A percentile compares a stretch with the other conserved stretches of the same genome.
These are phyloP conservation scores for Hordeum marinum DNA, from an alignment of 176 grass and related monocot species.

Conservation along the genomic window DNA sequence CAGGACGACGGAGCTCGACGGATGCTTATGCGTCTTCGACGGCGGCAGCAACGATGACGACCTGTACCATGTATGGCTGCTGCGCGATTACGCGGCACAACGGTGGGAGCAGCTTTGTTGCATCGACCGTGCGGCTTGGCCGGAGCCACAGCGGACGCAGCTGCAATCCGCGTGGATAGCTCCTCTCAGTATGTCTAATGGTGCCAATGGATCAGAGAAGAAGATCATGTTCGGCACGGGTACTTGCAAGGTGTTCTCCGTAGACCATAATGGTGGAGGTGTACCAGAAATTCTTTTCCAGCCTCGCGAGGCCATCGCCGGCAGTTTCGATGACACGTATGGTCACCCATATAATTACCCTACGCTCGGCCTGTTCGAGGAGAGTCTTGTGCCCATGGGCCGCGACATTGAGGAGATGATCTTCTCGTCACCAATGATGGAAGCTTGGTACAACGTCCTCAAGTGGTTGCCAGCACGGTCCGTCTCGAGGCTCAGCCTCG, in stretches of 20 bases:
- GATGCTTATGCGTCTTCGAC: not conserved
- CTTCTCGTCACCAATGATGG: not conserved
- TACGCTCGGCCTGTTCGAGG: not conserved
- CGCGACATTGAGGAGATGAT: not conserved
- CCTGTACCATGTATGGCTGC: not conserved
- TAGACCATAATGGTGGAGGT: not conserved
- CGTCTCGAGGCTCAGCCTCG: not conserved
- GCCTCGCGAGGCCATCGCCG: not conserved
- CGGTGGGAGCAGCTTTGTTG: slow-evolving; percentile 5
- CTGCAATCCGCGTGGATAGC: not conserved
- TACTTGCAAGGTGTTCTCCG: not conserved
- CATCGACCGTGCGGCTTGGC: not conserved
- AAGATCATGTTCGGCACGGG: not conserved
- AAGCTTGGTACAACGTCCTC: not conserved
- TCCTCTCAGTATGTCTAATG: not conserved
- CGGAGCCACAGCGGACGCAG: not conserved
- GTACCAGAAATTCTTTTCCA: not conserved
- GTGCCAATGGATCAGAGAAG: not conserved
- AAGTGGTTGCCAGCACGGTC: not conserved
- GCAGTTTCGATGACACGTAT: not conserved
- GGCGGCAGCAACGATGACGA: accelerated
- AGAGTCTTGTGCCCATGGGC: not conserved
- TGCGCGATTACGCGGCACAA: not conserved
- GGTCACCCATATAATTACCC: not conserved
- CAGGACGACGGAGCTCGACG: not conserved